Evolutionary conservation across 2,329 filamentous ascomycete species (phyloP).

Genomic region (Pezicula radicicola): DNA sequence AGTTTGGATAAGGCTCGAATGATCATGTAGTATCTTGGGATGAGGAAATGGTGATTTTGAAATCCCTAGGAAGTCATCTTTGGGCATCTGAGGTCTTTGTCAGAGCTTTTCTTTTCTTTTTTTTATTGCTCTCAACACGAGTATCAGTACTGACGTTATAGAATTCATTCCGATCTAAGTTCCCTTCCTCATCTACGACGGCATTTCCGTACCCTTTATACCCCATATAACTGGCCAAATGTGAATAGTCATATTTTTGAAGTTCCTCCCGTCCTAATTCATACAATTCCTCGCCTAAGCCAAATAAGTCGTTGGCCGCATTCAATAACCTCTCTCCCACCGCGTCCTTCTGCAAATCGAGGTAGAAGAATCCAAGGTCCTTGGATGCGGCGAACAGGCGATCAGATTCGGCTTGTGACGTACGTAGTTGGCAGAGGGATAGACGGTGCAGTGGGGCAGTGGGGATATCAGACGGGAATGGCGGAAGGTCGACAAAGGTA

Average conservation of each 20-base stretch:
- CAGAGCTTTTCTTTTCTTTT: background rate
- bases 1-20: constrained; percentile 11
- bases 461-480: constrained; percentile 18
- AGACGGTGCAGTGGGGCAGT: constrained; percentile 19
- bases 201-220: constrained; percentile 21
- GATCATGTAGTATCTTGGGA: constrained; percentile 17
- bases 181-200: constrained; percentile 21
- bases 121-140: background rate
- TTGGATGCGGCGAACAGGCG: constrained; percentile 17
- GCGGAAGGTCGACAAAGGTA: constrained; percentile 11
- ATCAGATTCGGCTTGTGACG: constrained; percentile 7
- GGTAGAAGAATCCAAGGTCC: constrained; percentile 25
- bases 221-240: constrained; percentile 18
- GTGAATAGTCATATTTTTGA: constrained; percentile 47
- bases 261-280: constrained; percentile 47
- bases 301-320: constrained; percentile 17
- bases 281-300: constrained; percentile 17
- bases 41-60: constrained; percentile 14
- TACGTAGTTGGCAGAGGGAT: constrained; percentile 13
- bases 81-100: constrained; percentile 15
- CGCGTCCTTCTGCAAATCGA: constrained; percentile 16
- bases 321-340: constrained; percentile 17
- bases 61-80: constrained; percentile 24
- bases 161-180: constrained; percentile 24
- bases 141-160: constrained; percentile 17